These are phyloP conservation scores for Pyricularia sp. DNA, from an alignment of 2,329 filamentous ascomycete genomes.

Conservation along the genomic window DNA sequence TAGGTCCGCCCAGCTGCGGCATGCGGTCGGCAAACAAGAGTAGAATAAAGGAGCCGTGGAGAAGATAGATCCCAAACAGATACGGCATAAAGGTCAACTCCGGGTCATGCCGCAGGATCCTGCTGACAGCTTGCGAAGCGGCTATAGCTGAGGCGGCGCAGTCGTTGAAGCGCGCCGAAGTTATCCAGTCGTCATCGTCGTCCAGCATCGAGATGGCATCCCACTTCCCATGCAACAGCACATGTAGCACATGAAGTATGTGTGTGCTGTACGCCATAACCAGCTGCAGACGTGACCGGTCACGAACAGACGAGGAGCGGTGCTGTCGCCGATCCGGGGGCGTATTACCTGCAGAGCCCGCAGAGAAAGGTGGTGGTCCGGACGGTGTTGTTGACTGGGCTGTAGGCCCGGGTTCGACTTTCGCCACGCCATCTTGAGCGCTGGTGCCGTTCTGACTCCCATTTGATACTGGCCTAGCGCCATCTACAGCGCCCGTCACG, in stretches of 20 bases:
- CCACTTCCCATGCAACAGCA: constrained; percentile 35
- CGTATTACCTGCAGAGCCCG: background rate
- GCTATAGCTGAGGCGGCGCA: constrained; percentile 33
- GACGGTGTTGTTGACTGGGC: background rate
- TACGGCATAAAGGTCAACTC: constrained; percentile 39
- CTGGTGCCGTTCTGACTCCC: background rate
- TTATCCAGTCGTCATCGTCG: constrained; percentile 34
- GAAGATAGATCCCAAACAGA: constrained; percentile 36
- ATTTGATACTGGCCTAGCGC: background rate
- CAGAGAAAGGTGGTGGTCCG: background rate
- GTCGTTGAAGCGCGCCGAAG: constrained; percentile 28
- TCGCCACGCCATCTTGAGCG: background rate
- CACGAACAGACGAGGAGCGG: constrained; percentile 6
- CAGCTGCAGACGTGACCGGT: constrained; percentile 21
- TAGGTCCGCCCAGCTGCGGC: constrained; percentile 28
- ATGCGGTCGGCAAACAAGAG: constrained; percentile 35
- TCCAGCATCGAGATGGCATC: constrained; percentile 36
- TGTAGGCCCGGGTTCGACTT: background rate
- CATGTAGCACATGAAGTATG: constrained; percentile 33
- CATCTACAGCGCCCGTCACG: constrained; percentile 7
- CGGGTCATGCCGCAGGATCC: constrained; percentile 32
- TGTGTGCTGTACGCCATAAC: constrained; percentile 34
- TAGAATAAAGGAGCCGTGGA: constrained; percentile 36
- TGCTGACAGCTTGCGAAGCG: constrained; percentile 29
- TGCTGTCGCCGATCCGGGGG: constrained; percentile 2